Conservation (phyloP, 768 basidiomycete genomes). For the Mycena albidolilacea region DNA sequence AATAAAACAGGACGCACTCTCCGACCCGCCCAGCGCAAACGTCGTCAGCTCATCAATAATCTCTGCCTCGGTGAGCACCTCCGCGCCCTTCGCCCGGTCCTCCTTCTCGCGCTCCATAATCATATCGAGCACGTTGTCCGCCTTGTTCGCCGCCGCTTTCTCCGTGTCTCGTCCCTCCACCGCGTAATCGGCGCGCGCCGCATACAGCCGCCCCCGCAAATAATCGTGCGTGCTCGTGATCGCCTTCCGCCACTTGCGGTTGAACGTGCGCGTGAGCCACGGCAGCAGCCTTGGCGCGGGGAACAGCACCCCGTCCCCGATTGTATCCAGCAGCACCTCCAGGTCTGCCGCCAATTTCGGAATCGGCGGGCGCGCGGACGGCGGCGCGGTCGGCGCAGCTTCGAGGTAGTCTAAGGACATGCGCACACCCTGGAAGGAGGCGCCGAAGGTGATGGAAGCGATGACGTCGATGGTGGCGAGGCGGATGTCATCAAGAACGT, state of each 20-base stretch:
- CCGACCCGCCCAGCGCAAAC: constrained; percentile 20
- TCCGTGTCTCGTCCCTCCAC: background rate
- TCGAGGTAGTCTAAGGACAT: constrained; percentile 12
- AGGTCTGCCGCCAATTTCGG: constrained; percentile 16
- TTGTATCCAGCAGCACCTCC: constrained; percentile 21
- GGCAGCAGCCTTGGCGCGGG: background rate
- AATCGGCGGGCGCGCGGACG: constrained; percentile 6
- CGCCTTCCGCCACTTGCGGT: constrained; percentile 22
- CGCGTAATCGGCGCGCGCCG: constrained; percentile 13
- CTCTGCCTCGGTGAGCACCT: constrained; percentile 16
- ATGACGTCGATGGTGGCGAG: constrained; percentile 27
- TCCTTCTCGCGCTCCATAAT: constrained; percentile 27
- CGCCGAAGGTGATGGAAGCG: constrained; percentile 33
- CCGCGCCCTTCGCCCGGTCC: background rate
- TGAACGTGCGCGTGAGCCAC: constrained; percentile 28
- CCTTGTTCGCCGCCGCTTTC: constrained; percentile 13
- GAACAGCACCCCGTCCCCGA: constrained; percentile 18
- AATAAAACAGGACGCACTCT: constrained; percentile 10
- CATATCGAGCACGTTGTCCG: constrained; percentile 25
- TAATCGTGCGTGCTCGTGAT: background rate
- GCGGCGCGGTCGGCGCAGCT: background rate
- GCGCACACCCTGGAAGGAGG: constrained; percentile 19
- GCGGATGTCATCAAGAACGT: constrained; percentile 20
- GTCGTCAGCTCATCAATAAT: constrained; percentile 23
- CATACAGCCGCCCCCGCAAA: background rate